Base-by-base conservation (phyloP, 2,329 filamentous ascomycete species). In the Pseudogymnoascus verrucosus region DNA sequence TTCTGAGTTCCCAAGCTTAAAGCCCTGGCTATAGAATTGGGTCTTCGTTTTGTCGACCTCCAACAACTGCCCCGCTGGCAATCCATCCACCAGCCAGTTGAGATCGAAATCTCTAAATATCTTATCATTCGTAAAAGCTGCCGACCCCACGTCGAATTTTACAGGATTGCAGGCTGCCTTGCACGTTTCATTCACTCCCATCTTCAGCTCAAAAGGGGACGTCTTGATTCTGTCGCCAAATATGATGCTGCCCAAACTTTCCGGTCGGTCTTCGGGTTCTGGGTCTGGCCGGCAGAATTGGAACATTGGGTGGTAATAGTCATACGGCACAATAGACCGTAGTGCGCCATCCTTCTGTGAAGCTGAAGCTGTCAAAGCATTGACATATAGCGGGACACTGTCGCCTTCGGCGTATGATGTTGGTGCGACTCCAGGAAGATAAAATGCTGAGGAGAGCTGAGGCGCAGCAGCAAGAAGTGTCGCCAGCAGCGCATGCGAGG, bases 171-270 rank as follows among this genome's bases (percentile, higher is more conserved):
- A 99, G 2, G 96, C 80, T 14, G 83, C 76, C 75, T 93, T 95
- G 80, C 95, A 99, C 0, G 87, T 88, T 76, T 97, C 90, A 74
- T 99, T 95, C 67, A 86, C 79, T 63, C 78, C 86, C 93, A 99
- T 97, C 69, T 86, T 84, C 65, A 98, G 80, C 73, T 96, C 86
- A 73, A 96, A 96, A 0, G 93, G 91, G 37, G 93, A 98, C n/a
- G 91, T 96, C 78, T 91, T 91, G 78, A 99, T 99, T 64, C 95
- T 86, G 78, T 99, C 95, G 69, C 95, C 95, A 71, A 99, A 99
- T 61, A 99, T 78, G 73, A 99, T 99, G 80, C 93, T 97, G 23
- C 95, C 95, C 67, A 99, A 77, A 68, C 90, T 95, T 78, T 97
- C 95, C 42, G 90, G 88, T 21, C 96, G 86, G 78, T 89, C 84